A percentile compares a stretch with the other conserved stretches of the same genome.
phyloP scores from a whole-genome alignment of 345 rosid species.

The Hibiscus syriacus region DNA sequence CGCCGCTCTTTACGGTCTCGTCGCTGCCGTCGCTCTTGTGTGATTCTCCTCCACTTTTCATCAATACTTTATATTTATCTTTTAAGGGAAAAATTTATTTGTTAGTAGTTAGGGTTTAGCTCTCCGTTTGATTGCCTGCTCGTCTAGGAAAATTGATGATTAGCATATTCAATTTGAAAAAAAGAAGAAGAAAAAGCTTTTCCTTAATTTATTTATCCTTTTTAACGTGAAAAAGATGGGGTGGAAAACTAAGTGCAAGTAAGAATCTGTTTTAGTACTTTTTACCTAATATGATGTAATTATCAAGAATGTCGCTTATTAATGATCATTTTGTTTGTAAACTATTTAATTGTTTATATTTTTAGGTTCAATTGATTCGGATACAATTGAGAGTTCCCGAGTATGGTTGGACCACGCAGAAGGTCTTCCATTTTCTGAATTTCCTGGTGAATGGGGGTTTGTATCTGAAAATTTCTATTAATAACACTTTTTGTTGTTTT shows the following conservation, averaged over 20 bases:
- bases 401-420: constrained; percentile 95
- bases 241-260: not conserved
- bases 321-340: not conserved
- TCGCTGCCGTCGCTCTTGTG: constrained; percentile 69
- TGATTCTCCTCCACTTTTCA: not conserved
- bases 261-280: not conserved
- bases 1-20: constrained; percentile 57
- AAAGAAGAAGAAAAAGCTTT: no score
- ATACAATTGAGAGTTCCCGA: constrained; percentile 90
- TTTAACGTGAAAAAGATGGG: not conserved
- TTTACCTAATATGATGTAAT: not conserved
- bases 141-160: not conserved
- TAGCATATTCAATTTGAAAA: not conserved
- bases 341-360: constrained; percentile 1
- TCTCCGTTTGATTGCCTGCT: not conserved
- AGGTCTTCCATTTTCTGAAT: constrained; percentile 91
- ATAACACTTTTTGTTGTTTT: not conserved
- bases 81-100: no score
- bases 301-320: not conserved
- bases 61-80: constrained; percentile 8
- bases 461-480: constrained; percentile 16
- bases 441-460: constrained; percentile 82
- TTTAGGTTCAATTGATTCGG: constrained; percentile 74
- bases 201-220: no score
- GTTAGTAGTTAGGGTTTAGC: not conserved